Evolutionary conservation across 164 flowering plant genomes (phyloP).

Genomic region (Cinnamomum micranthum): DNA sequence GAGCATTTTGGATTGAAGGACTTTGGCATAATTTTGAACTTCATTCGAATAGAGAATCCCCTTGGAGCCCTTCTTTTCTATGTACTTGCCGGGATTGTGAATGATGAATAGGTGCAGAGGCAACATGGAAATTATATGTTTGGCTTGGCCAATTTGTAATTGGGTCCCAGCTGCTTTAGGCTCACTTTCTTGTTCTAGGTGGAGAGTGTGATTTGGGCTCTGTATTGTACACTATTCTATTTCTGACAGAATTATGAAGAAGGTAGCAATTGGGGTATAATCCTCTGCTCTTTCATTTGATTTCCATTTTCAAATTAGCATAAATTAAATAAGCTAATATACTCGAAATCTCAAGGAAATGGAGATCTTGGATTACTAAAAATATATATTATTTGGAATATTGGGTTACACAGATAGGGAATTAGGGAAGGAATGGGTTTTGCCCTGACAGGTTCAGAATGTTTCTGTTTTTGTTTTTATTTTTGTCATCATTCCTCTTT

Average conservation of each 20-base stretch:
- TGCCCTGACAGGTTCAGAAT: too few species aligned
- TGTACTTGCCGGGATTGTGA: constrained; percentile 66
- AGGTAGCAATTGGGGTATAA: too few species aligned
- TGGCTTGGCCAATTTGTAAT: constrained; percentile 34
- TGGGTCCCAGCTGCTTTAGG: constrained; percentile 73
- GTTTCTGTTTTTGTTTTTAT: too few species aligned
- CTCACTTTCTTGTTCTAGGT: constrained; percentile 61
- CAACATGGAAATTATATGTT: constrained; percentile 34
- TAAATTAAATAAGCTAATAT: too few species aligned
- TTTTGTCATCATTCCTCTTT: too few species aligned
- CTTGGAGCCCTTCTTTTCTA: constrained; percentile 83
- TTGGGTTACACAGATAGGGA: too few species aligned
- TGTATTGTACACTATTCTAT: constrained; percentile 46
- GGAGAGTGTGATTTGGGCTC: constrained; percentile 59
- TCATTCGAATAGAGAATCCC: constrained; percentile 70
- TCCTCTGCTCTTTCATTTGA: too few species aligned
- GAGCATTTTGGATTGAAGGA: constrained; percentile 87
- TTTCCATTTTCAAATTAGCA: too few species aligned
- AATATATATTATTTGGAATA: too few species aligned
- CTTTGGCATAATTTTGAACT: constrained; percentile 65
- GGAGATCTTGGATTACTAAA: too few species aligned
- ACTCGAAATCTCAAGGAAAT: too few species aligned
- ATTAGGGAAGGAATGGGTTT: too few species aligned
- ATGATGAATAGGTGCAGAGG: constrained; percentile 63
- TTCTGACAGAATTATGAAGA: constrained; percentile 26